These are phyloP conservation scores for Verticillium zaregamsianum DNA, from an alignment of 2,329 filamentous ascomycete genomes.

Conservation along the genomic window DNA sequence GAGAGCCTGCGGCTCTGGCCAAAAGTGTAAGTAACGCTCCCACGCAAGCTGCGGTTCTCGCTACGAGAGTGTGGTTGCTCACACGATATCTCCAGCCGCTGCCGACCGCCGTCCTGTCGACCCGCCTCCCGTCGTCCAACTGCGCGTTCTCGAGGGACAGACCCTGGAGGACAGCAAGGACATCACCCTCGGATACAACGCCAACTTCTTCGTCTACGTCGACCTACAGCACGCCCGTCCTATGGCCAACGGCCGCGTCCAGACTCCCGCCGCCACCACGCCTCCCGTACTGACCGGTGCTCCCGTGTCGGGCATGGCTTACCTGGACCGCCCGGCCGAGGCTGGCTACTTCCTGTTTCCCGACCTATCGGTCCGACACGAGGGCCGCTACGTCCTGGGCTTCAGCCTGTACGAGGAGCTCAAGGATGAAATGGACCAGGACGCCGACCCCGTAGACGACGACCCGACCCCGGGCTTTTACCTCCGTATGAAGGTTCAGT, in stretches of 20 bases:
- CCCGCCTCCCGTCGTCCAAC: constrained; percentile 87
- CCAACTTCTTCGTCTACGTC: constrained; percentile 95
- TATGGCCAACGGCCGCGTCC: constrained; percentile 75
- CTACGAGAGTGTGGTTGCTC: not conserved
- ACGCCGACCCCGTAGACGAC: constrained; percentile 42
- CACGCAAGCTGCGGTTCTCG: not conserved
- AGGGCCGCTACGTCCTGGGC: constrained; percentile 84
- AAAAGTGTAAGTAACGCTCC: constrained; percentile 67
- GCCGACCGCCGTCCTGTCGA: constrained; percentile 90
- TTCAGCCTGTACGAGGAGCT: constrained; percentile 94
- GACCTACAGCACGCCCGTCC: constrained; percentile 83
- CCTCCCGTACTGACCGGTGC: constrained; percentile 89
- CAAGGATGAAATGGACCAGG: constrained; percentile 77
- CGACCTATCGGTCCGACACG: constrained; percentile 91
- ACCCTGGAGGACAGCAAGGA: constrained; percentile 59
- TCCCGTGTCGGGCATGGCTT: constrained; percentile 92
- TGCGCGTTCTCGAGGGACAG: constrained; percentile 75
- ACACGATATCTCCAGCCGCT: constrained; percentile 50
- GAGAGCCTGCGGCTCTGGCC: constrained; percentile 89
- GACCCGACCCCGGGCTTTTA: constrained; percentile 58
- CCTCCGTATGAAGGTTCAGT: constrained; percentile 87
- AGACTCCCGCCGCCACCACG: constrained; percentile 60
- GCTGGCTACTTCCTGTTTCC: constrained; percentile 97
- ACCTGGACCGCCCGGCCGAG: constrained; percentile 77
- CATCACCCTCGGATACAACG: constrained; percentile 87